Conservation (phyloP, 495 filamentous ascomycete genomes). For the Talaromyces stipitatus region DNA sequence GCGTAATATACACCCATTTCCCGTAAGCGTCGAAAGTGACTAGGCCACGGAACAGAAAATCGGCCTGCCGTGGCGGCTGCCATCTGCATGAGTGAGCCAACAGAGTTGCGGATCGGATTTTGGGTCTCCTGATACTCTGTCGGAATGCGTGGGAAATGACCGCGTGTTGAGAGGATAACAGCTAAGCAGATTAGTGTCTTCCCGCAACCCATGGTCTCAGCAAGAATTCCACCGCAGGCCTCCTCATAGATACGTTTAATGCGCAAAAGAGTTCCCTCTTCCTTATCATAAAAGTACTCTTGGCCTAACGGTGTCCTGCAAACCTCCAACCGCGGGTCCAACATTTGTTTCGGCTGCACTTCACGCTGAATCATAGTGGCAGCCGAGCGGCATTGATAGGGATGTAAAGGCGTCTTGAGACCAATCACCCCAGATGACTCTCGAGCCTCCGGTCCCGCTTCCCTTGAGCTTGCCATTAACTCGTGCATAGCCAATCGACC, state of each 20-base stretch:
- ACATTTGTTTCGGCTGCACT: slow-evolving; percentile 48
- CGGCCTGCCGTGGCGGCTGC: slow-evolving; percentile 60
- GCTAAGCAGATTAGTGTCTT: slow-evolving; percentile 88
- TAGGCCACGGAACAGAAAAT: slow-evolving; percentile 61
- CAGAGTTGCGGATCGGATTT: slow-evolving; percentile 32
- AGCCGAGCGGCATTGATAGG: slow-evolving; percentile 75
- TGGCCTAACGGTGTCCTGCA: slow-evolving; percentile 50
- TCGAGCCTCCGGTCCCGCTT: slow-evolving; percentile 1
- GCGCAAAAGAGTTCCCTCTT: slow-evolving; percentile 49
- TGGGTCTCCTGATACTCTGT: slow-evolving; percentile 45
- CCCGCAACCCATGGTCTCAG: slow-evolving; percentile 63
- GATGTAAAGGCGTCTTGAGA: slow-evolving; percentile 61
- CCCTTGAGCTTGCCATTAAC: slow-evolving; percentile 35
- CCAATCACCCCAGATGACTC: slow-evolving; percentile 41
- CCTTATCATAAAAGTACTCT: slow-evolving; percentile 65
- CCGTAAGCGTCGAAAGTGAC: slow-evolving; percentile 39
- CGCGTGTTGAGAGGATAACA: slow-evolving; percentile 71
- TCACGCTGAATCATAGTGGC: slow-evolving; percentile 85
- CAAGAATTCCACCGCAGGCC: slow-evolving; percentile 55
- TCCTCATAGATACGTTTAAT: slow-evolving; percentile 67
- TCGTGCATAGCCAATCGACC: slow-evolving; percentile 52
- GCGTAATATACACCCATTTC: slow-evolving; percentile 28
- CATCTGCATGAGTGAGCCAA: slow-evolving; percentile 58
- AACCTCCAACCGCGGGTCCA: slow-evolving; percentile 66
- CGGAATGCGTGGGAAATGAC: slow-evolving; percentile 59